Conservation (phyloP, 2,329 filamentous ascomycete genomes). For the Nannizziopsis barbatae region DNA sequence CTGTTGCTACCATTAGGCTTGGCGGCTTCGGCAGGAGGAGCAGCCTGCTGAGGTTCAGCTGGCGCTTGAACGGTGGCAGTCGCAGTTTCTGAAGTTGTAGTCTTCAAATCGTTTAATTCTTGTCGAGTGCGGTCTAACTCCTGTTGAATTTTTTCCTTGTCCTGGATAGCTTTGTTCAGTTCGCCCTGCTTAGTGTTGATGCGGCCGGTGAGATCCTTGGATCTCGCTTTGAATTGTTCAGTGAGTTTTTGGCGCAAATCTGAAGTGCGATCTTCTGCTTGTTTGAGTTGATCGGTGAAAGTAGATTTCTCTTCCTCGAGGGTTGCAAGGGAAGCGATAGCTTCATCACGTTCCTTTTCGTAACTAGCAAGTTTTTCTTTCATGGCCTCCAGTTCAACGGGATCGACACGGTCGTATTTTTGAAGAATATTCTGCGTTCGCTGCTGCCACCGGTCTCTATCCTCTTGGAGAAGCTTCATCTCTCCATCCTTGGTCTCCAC, state of each 20-base stretch:
- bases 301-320: conserved; percentile 42
- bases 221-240: conserved; percentile 44
- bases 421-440: conserved; percentile 89
- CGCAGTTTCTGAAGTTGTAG: conserved; percentile 43
- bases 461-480: conserved; percentile 75
- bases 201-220: conserved; percentile 54
- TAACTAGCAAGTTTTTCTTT: conserved; percentile 63
- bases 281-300: conserved; percentile 39
- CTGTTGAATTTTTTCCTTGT: conserved; percentile 58
- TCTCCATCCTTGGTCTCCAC: conserved; percentile 75
- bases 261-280: conserved; percentile 39
- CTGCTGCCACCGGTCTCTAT: conserved; percentile 91
- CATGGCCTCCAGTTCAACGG: conserved; percentile 79
- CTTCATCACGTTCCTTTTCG: conserved; percentile 56
- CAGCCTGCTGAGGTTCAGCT: conserved; percentile 30
- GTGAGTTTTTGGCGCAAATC: conserved; percentile 39
- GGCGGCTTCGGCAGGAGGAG: conserved; percentile 19
- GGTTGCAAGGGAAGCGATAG: conserved; percentile 42
- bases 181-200: conserved; percentile 45
- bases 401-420: conserved; percentile 91
- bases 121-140: conserved; percentile 53
- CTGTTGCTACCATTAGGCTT: conserved; percentile 17
- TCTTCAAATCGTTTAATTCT: conserved; percentile 41
- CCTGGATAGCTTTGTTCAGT: conserved; percentile 40
- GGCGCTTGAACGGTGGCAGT: conserved; percentile 40